Base-by-base conservation (phyloP, 202 grass and related monocot genomes). In the Saccharum hybrid region DNA sequence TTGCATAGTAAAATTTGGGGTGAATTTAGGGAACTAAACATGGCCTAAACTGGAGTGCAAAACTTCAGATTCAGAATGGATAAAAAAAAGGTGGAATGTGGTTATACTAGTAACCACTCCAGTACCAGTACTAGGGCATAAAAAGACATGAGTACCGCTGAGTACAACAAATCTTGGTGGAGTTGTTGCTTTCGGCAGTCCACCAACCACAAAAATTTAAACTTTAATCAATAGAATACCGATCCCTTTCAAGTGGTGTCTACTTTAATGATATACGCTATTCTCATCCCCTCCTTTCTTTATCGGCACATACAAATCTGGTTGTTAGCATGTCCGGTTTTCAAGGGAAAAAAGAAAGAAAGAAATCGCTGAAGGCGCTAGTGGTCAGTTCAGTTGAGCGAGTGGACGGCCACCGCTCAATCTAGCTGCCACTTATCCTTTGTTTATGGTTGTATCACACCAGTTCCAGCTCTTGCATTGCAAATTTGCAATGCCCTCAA, bases 271-370 rank as follows among this genome's bases (percentile, higher is more conserved):
- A 62, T 52, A 33, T 36, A 74, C 34, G 33, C 40, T 82, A 31
- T 69, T 68, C 52, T 39, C 75, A 76, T 22, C 76, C 62, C 14
- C 14, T 70, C 63, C n/a, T 59, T 80, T 30, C 61, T 63, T 66
- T 72, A 80, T 80, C 23, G 39, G 36, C 4, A 62, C 21, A 61
- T 3, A 74, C 83, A 81, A 74, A 68, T 26, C 0, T 37, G 75
- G 88, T 80, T 67, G 88, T 86, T 86, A 68, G 74, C 79, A 79
- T 78, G 88, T 86, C 88, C 2, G 62, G 74, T 79, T 82, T 26
- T 56, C 18, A 19, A 60, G 22, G 9, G 26, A 26, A 3, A 0
- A 69, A 14, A 30, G 14, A 19, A 67, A 68, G 0, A 18, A 2
- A 3, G 46, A 76, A 71, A 37, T 31, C 33, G 1, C 4, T 15